Evolutionary conservation across 1,284 basidiomycete species (phyloP), one percentile per base, ranked within the genome.

Genomic region (Trichosporon sp.): DNA sequence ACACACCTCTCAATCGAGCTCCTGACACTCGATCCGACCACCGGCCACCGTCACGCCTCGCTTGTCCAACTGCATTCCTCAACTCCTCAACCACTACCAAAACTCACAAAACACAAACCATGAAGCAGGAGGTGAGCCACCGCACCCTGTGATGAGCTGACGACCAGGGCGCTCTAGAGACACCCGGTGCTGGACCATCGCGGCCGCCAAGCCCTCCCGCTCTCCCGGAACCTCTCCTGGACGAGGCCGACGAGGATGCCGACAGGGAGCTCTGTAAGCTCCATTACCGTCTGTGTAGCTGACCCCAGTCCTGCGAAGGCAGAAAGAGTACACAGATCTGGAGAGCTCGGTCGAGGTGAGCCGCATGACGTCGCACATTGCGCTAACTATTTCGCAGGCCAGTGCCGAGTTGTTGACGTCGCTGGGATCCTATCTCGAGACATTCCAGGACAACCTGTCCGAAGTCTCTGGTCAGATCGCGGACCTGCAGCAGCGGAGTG

Each of bases 391-490:
- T 16, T 8, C 40, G 32, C 70, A 84, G 81, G 81, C 83, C 2
- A 83, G 82, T 70, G 78, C 74, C 51, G 86, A 88, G 75, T 87
- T 98, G 54, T 86, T 98, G 64, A 90, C 92, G 75, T 93, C 93
- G 0, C 87, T 99, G 2, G 91, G 96, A 76, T 87, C 89, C 1
- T 98, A 98, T 82, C 88, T 98, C 10, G 94, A 94, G 1, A 96
- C 93, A 0, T 99, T 99, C 78, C 95, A 98, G 83, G 91, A 88
- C 76, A 96, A 99, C 83, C 87, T 99, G 4, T 92, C 92, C 2
- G 90, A 91, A 1, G 95, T 98, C 4, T 98, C 96, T 2, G 92
- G 93, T 0, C 96, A 99, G 80, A 97, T 99, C 80, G 91, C 93
- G 0, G 92, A 96, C 75, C 87, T 99, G 31, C 96, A 99, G 81